A percentile compares a stretch with the other conserved stretches of the same genome.
Conservation (phyloP, 2,329 filamentous ascomycete genomes). For the Trichoderma sp. region DNA sequence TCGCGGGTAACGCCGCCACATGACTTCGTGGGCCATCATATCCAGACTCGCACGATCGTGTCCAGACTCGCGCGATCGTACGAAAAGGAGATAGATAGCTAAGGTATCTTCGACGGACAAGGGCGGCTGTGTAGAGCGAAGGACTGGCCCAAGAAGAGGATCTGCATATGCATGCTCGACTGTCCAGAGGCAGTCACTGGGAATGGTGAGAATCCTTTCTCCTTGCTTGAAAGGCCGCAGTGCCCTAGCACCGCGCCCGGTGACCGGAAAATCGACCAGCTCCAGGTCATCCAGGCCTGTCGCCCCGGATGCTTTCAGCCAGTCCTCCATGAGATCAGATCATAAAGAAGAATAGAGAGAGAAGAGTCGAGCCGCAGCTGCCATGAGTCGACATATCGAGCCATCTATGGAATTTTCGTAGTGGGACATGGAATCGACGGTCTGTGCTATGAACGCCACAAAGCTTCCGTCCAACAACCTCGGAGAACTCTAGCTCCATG, state of each 20-base stretch:
- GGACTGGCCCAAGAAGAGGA: constrained; percentile 34
- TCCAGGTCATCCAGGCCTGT: constrained; percentile 34
- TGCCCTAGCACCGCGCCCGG: constrained; percentile 36
- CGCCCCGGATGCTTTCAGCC: constrained; percentile 35
- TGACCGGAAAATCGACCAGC: constrained; percentile 36
- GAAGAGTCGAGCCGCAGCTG: not conserved
- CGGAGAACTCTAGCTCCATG: too few species aligned
- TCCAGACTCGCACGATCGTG: constrained; percentile 34
- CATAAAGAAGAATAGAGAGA: not conserved
- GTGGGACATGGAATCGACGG: not conserved
- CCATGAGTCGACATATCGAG: not conserved
- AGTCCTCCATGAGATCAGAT: constrained; percentile 33
- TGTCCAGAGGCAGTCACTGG: constrained; percentile 35
- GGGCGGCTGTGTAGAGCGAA: constrained; percentile 34
- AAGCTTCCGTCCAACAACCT: too few species aligned
- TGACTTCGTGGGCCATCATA: constrained; percentile 34
- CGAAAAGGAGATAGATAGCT: constrained; percentile 37
- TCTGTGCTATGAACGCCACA: too few species aligned
- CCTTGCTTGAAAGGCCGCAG: constrained; percentile 35
- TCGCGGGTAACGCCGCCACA: constrained; percentile 34
- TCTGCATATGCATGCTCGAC: constrained; percentile 36
- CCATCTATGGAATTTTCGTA: not conserved
- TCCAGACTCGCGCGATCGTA: constrained; percentile 35
- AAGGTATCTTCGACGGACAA: constrained; percentile 38
- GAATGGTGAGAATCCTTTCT: constrained; percentile 38